Percentiles rank a stretch among this genome's conserved stretches.
Evolutionary conservation across 352 stramenopile genomes (phyloP).

Genomic region (Phytophthora palmivora): DNA sequence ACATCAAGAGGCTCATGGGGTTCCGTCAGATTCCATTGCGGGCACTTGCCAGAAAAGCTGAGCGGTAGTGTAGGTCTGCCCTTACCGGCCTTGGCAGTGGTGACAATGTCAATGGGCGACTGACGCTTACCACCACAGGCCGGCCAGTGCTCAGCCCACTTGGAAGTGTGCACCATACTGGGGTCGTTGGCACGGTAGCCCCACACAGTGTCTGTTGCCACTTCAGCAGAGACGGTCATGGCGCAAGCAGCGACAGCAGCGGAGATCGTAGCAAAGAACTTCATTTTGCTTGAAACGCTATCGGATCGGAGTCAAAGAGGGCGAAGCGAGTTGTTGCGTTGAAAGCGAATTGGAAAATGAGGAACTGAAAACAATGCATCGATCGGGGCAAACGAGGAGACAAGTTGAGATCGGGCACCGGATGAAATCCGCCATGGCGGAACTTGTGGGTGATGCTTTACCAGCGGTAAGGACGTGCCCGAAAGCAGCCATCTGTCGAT

Average conservation of each 20-base stretch:
- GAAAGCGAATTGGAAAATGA: conserved; percentile 32
- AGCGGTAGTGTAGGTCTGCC: conserved; percentile 26
- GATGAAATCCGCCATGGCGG: conserved; percentile 14
- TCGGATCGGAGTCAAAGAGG: conserved; percentile 17
- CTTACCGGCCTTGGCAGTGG: conserved; percentile 12
- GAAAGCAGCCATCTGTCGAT: conserved; percentile 16
- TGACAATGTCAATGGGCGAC: conserved; percentile 54
- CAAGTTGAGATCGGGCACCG: conserved; percentile 10
- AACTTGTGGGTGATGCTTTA: conserved; percentile 15
- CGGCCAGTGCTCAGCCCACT: conserved; percentile 35
- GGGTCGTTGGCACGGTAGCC: conserved; percentile 35
- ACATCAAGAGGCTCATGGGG: conserved; percentile 37
- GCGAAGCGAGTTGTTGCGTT: conserved; percentile 22
- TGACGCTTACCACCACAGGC: conserved; percentile 41
- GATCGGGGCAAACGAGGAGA: conserved; percentile 20
- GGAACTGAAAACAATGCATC: conserved; percentile 7
- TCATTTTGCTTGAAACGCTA: conserved; percentile 31
- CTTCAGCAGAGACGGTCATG: conserved; percentile 23
- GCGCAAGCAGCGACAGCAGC: conserved; percentile 26
- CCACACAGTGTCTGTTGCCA: conserved; percentile 27
- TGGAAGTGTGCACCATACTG: conserved; percentile 30
- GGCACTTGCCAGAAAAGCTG: conserved; percentile 40
- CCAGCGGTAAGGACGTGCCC: conserved; percentile 12
- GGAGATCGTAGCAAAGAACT: conserved; percentile 25
- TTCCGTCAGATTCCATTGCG: conserved; percentile 40